Evolutionary conservation across 768 basidiomycete species (phyloP).

Genomic region (Suillus discolor): DNA sequence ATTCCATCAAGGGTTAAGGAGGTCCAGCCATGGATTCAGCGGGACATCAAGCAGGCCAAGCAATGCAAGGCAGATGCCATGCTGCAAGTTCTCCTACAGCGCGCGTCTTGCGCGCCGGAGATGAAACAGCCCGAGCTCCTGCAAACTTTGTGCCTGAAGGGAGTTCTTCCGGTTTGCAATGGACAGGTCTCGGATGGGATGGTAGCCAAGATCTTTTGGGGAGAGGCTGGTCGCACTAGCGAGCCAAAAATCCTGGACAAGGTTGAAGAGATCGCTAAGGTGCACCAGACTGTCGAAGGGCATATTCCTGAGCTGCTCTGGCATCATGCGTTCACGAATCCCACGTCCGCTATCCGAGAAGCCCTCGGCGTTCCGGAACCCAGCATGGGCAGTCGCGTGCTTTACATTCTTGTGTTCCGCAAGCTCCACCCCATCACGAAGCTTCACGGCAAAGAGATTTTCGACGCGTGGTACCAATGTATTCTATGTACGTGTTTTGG

Average conservation of each 20-base stretch:
- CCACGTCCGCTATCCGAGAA: background rate
- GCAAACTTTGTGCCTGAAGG: too few relatives aligned
- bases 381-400: background rate
- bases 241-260: background rate
- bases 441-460: background rate
- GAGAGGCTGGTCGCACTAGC: background rate
- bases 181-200: background rate
- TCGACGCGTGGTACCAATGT: background rate
- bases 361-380: background rate
- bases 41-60: too few relatives aligned
- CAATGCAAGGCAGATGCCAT: too few relatives aligned
- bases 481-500: background rate
- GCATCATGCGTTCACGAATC: background rate
- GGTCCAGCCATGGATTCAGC: too few relatives aligned
- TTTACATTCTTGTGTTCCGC: constrained; percentile 1
- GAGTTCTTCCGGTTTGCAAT: too few relatives aligned
- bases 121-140: too few relatives aligned
- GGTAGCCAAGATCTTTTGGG: background rate
- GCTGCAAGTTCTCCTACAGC: too few relatives aligned
- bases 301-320: background rate
- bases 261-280: background rate
- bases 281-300: background rate
- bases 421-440: background rate
- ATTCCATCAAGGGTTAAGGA: too few relatives aligned
- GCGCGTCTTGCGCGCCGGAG: too few relatives aligned